phyloP scores from a whole-genome alignment of 306 rosid genomes.

The Lupinus albus region DNA sequence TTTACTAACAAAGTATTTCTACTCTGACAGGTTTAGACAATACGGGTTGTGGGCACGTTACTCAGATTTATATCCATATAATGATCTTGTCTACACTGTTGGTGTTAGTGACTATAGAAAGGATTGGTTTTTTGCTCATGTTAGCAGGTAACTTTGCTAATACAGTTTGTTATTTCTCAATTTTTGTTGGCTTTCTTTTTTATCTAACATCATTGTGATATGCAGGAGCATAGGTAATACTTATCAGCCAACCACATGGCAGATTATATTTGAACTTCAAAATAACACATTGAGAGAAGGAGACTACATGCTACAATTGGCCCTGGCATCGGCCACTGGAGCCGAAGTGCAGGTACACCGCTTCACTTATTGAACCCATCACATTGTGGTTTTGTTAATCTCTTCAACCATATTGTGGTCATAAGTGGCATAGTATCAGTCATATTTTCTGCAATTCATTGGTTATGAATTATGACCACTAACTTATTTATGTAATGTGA shows the following conservation, averaged over 20 bases:
- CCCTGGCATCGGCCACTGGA: slow-evolving; percentile 59
- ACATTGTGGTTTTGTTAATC: no score
- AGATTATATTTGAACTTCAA: slow-evolving; percentile 53
- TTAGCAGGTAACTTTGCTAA: slow-evolving; percentile 39
- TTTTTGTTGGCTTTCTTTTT: background rate
- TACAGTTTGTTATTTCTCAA: background rate
- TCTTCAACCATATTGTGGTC: no score
- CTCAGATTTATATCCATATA: slow-evolving; percentile 47
- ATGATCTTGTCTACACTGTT: slow-evolving; percentile 56
- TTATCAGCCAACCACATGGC: slow-evolving; percentile 68
- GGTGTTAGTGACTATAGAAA: slow-evolving; percentile 35
- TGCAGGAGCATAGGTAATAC: slow-evolving; percentile 45
- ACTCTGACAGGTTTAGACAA: slow-evolving; percentile 57
- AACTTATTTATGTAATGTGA: background rate
- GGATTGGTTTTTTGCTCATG: slow-evolving; percentile 73
- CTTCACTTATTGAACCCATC: background rate
- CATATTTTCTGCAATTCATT: no score
- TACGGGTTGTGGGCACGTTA: slow-evolving; percentile 76
- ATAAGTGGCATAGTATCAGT: no score
- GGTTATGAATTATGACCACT: no score
- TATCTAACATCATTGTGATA: background rate
- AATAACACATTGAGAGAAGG: slow-evolving; percentile 31
- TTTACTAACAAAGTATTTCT: background rate
- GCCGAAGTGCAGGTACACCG: slow-evolving; percentile 57
- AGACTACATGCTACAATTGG: slow-evolving; percentile 73